A percentile compares a stretch with the other conserved stretches of the same genome.
Conservation (phyloP, 345 rosid species). For the Aquilaria malaccensis region DNA sequence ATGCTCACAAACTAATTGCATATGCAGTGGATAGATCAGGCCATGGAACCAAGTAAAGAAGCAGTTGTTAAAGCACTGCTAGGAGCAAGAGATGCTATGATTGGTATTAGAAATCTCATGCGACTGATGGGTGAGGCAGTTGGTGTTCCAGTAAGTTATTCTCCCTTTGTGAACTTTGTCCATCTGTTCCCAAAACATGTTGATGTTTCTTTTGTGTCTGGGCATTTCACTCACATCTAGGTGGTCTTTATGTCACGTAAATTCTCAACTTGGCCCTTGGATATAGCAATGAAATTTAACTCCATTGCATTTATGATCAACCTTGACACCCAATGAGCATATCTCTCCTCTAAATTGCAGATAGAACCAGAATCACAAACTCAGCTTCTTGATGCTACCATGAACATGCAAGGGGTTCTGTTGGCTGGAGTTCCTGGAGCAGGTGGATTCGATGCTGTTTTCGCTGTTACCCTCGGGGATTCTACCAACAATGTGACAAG, state of each 20-base stretch:
- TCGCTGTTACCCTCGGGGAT: conserved; percentile 68
- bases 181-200: no score
- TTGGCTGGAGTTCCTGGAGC: conserved; percentile 97
- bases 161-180: background rate
- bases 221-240: no score
- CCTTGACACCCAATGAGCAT: background rate
- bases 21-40: conserved; percentile 75
- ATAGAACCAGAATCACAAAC: conserved; percentile 86
- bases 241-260: no score
- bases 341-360: conserved; percentile 37
- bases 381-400: conserved; percentile 68
- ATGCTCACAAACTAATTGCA: conserved; percentile 13
- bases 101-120: conserved; percentile 65
- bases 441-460: conserved; percentile 94
- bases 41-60: conserved; percentile 46
- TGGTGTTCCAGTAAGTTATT: conserved; percentile 59
- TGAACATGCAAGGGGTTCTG: conserved; percentile 80
- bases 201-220: background rate
- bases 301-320: conserved; percentile 9
- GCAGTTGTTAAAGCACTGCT: conserved; percentile 52
- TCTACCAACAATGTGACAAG: conserved; percentile 43
- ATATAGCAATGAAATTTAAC: no score
- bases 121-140: conserved; percentile 87
- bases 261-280: no score
- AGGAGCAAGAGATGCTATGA: conserved; percentile 74